These are phyloP conservation scores for Avena eriantha DNA, from an alignment of 176 grass and related monocot genomes.

Conservation along the genomic window DNA sequence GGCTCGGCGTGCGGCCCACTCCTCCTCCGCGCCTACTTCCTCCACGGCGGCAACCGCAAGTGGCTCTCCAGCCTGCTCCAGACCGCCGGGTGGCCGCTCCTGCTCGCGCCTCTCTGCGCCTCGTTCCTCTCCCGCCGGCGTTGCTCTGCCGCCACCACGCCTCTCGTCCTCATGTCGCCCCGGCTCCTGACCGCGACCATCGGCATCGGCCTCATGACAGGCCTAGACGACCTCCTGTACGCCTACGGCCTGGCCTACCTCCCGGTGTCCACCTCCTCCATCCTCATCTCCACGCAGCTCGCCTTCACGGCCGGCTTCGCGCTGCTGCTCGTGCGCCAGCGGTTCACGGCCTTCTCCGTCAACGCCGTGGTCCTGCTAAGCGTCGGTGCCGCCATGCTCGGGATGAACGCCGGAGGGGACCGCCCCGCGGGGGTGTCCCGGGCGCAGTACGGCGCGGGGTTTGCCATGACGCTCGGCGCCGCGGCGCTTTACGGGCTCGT, in stretches of 20 bases:
- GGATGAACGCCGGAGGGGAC: conserved; percentile 61
- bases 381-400: conserved; percentile 66
- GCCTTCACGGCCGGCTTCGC: conserved; percentile 82
- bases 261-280: conserved; percentile 80
- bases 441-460: conserved; percentile 65
- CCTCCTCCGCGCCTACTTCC: conserved; percentile 77
- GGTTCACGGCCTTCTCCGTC: conserved; percentile 69
- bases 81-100: conserved; percentile 69
- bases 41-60: conserved; percentile 62
- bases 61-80: conserved; percentile 76
- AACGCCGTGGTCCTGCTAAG: conserved; percentile 82
- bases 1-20: conserved; percentile 61
- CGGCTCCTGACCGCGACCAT: conserved; percentile 51
- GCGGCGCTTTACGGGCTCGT: conserved; percentile 65
- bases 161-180: conserved; percentile 56
- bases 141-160: not conserved
- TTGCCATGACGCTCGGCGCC: conserved; percentile 66
- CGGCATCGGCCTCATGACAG: conserved; percentile 62
- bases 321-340: conserved; percentile 71
- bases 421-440: conserved; percentile 55
- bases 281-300: conserved; percentile 83
- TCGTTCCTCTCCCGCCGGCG: conserved; percentile 57
- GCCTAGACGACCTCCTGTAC: conserved; percentile 74
- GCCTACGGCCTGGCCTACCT: conserved; percentile 69
- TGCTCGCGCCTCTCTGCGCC: conserved; percentile 57